Conservation (phyloP, 495 filamentous ascomycete genomes). For the Eremomyces bilateralis region DNA sequence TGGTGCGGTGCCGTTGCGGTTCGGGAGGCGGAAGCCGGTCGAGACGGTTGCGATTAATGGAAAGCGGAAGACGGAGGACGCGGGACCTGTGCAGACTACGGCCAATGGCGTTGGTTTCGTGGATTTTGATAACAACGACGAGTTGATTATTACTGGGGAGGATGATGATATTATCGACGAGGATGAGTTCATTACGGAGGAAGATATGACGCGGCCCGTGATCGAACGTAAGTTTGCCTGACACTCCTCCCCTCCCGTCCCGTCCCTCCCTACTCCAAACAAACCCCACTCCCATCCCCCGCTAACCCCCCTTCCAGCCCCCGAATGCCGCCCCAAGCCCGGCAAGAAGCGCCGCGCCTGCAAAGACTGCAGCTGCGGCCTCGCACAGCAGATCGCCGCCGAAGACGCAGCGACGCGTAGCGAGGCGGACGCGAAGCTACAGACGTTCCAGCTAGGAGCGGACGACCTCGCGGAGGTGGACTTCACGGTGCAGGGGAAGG, state of each 20-base stretch:
- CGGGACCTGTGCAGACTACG: conserved; percentile 20
- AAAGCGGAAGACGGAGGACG: conserved; percentile 24
- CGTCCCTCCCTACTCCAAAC: too few relatives aligned
- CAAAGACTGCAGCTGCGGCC: conserved; percentile 93
- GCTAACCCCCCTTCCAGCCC: conserved; percentile 27
- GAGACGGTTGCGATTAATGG: conserved; percentile 17
- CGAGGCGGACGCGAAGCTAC: conserved; percentile 35
- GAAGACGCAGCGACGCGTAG: conserved; percentile 54
- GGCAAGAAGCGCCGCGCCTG: conserved; percentile 80
- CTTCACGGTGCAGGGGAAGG: conserved; percentile 89
- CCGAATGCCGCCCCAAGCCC: conserved; percentile 60
- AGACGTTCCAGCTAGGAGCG: conserved; percentile 47
- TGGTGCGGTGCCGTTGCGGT: conserved; percentile 38
- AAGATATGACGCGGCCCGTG: conserved; percentile 51
- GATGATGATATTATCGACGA: conserved; percentile 78
- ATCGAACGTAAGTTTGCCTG: conserved; percentile 54
- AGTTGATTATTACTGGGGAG: conserved; percentile 25
- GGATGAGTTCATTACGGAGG: conserved; percentile 61
- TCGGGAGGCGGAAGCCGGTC: conserved; percentile 44
- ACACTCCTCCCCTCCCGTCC: too few relatives aligned
- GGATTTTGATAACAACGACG: conserved; percentile 46
- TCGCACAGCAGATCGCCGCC: conserved; percentile 54
- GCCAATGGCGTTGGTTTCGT: conserved; percentile 44
- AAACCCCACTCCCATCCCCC: background rate
- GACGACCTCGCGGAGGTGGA: conserved; percentile 76